phyloP scores from a whole-genome alignment of 2,329 filamentous ascomycete genomes.

The Xylaria sp. region DNA sequence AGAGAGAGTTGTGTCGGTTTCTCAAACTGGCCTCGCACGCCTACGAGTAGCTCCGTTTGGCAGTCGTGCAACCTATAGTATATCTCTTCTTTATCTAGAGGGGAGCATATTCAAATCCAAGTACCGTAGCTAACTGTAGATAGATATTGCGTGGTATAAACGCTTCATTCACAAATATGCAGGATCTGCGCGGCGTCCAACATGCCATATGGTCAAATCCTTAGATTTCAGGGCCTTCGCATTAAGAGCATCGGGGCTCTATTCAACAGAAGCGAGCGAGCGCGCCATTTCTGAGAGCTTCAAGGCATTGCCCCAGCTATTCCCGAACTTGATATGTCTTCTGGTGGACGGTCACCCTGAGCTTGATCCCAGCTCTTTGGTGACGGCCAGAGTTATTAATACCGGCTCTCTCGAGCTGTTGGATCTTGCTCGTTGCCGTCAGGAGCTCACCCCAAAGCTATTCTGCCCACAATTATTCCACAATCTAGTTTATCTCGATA shows the following conservation, averaged over 20 bases:
- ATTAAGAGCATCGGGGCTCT: slow-evolving; percentile 53
- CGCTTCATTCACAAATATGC: slow-evolving; percentile 57
- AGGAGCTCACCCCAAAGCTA: slow-evolving; percentile 54
- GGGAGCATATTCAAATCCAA: slow-evolving; percentile 36
- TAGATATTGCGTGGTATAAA: slow-evolving; percentile 62
- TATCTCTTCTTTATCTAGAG: background rate
- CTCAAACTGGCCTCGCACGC: background rate
- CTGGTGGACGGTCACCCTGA: slow-evolving; percentile 60
- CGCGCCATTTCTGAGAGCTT: slow-evolving; percentile 54
- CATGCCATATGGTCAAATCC: slow-evolving; percentile 56
- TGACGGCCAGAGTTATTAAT: slow-evolving; percentile 32
- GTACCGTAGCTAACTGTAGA: slow-evolving; percentile 31
- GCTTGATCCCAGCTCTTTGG: slow-evolving; percentile 54
- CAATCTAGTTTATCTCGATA: slow-evolving; percentile 62
- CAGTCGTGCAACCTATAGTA: background rate
- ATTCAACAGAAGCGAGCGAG: slow-evolving; percentile 52
- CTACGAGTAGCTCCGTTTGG: background rate
- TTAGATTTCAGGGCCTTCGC: slow-evolving; percentile 61
- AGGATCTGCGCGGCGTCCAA: slow-evolving; percentile 49
- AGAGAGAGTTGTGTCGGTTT: background rate
- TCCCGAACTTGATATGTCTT: slow-evolving; percentile 59
- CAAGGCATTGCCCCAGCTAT: slow-evolving; percentile 50
- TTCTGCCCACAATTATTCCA: slow-evolving; percentile 52
- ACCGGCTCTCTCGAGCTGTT: slow-evolving; percentile 52
- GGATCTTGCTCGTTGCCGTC: slow-evolving; percentile 56